Conservation (phyloP, 129 eudicot genomes). For the Pulicaria dysenterica region DNA sequence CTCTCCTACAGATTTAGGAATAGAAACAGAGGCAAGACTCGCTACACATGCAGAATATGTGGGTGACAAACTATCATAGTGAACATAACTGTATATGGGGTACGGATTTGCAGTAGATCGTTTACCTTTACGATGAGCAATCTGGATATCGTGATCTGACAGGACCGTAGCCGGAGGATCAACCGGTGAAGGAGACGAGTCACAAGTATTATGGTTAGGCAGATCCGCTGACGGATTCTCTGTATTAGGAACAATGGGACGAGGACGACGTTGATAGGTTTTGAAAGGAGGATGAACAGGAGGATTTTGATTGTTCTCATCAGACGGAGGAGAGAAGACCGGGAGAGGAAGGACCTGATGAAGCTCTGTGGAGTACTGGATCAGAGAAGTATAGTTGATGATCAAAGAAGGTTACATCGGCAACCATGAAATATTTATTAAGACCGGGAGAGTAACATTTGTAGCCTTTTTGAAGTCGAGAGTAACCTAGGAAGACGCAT, state of each 20-base stretch:
- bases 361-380: neutral
- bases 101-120: neutral
- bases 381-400: neutral
- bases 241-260: neutral
- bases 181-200: neutral
- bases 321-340: neutral
- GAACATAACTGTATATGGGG: neutral
- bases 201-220: too few species aligned
- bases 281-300: neutral
- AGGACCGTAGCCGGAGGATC: neutral
- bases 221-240: too few species aligned
- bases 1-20: neutral
- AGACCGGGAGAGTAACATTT: too few species aligned
- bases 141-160: neutral
- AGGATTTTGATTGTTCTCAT: neutral
- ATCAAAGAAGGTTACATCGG: neutral
- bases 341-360: neutral
- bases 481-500: neutral
- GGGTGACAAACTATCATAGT: neutral
- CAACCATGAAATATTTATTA: too few species aligned
- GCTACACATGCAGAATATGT: neutral
- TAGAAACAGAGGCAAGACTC: neutral
- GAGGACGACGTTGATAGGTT: neutral
- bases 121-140: neutral
- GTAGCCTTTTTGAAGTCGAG: too few species aligned